phyloP scores from a whole-genome alignment of 2,329 filamentous ascomycete species.

The Trichoderma asperellum region DNA sequence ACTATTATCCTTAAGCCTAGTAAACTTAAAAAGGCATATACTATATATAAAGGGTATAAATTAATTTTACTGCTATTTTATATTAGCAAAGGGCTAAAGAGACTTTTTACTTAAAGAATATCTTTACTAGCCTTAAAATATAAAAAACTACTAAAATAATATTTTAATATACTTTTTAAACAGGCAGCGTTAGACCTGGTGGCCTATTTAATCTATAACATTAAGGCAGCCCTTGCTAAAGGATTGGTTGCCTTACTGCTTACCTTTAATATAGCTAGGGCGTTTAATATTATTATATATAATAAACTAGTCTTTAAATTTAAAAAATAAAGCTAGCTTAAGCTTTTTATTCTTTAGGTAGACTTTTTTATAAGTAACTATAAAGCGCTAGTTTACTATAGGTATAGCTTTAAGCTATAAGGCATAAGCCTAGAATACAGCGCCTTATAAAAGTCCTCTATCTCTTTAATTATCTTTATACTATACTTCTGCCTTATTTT shows the following conservation, averaged over 20 bases:
- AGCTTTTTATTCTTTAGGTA: conserved; percentile 27
- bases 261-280: conserved; percentile 31
- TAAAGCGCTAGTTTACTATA: conserved; percentile 9
- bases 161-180: not conserved
- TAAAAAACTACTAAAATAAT: not conserved
- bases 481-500: too few relatives aligned
- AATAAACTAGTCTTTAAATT: conserved; percentile 32
- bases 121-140: not conserved
- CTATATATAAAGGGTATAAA: not conserved
- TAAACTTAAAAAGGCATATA: not conserved
- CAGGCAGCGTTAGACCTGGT: conserved; percentile 32
- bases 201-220: conserved; percentile 31
- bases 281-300: conserved; percentile 31
- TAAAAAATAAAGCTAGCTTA: conserved; percentile 30
- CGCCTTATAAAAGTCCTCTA: too few relatives aligned
- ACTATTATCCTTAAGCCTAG: not conserved
- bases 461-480: not conserved
- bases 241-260: conserved; percentile 29
- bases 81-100: not conserved
- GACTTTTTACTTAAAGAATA: not conserved
- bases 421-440: too few relatives aligned
- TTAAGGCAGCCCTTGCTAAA: conserved; percentile 31
- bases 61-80: not conserved
- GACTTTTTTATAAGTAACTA: conserved; percentile 30
- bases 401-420: not conserved